Conservation (phyloP, 2,329 filamentous ascomycete species). For the Xylaria hypoxylon region DNA sequence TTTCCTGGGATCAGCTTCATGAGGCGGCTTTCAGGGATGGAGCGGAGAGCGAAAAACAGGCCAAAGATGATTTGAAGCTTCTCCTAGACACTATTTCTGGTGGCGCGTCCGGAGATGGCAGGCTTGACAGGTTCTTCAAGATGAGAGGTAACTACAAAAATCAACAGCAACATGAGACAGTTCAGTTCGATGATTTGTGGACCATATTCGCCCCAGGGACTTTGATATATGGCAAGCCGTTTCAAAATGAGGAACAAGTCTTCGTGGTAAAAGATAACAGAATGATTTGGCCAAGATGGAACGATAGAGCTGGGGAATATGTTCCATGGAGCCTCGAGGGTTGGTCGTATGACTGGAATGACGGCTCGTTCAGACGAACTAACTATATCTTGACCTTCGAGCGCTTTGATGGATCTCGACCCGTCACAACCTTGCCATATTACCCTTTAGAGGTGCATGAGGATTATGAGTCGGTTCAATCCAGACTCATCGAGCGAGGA, state of each 20-base stretch:
- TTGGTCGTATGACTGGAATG: constrained; percentile 17
- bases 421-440: constrained; percentile 6
- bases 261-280: constrained; percentile 15
- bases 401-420: constrained; percentile 15
- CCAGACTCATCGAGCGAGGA: constrained; percentile 8
- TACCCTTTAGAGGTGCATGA: constrained; percentile 14
- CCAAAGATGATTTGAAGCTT: constrained; percentile 8
- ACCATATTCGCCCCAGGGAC: constrained; percentile 19
- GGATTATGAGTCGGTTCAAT: not conserved
- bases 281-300: not conserved
- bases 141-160: constrained; percentile 6
- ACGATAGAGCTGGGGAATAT: not conserved
- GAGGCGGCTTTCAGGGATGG: not conserved
- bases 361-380: not conserved
- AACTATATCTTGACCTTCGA: constrained; percentile 7
- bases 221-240: constrained; percentile 18
- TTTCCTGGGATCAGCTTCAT: constrained; percentile 4
- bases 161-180: constrained; percentile 9
- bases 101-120: constrained; percentile 2
- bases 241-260: constrained; percentile 12
- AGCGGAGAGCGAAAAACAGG: not conserved
- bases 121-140: constrained; percentile 15
- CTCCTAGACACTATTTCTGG: constrained; percentile 12
- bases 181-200: constrained; percentile 19
- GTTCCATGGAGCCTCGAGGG: not conserved